These are phyloP conservation scores for Debaryomyces robertsiae DNA, from an alignment of 1,139 yeast species.

Conservation along the genomic window DNA sequence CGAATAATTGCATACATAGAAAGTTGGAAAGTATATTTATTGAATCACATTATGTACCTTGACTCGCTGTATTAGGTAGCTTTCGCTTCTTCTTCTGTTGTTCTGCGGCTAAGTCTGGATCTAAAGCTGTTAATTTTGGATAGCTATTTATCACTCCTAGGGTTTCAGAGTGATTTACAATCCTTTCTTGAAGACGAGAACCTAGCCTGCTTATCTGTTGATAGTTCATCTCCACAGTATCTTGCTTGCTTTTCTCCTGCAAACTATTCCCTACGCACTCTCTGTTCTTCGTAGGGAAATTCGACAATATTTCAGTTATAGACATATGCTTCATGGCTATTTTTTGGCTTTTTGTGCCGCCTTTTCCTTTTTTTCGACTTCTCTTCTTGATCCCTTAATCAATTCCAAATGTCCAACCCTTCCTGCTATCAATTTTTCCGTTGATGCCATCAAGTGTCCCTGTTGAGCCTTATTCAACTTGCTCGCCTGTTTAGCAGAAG, in stretches of 20 bases:
- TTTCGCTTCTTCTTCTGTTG: slow-evolving; percentile 23
- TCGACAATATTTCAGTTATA: slow-evolving; percentile 4
- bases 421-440: slow-evolving; percentile 84
- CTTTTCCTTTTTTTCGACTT: slow-evolving; percentile 61
- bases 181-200: slow-evolving; percentile 1
- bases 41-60: slow-evolving; percentile 4
- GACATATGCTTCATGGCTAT: slow-evolving; percentile 2
- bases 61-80: slow-evolving; percentile 13
- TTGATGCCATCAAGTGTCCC: slow-evolving; percentile 66
- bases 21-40: slow-evolving; percentile 4
- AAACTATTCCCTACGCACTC: neutral
- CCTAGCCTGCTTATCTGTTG: neutral
- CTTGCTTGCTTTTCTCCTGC: neutral
- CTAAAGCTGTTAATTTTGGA: slow-evolving; percentile 35
- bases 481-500: slow-evolving; percentile 45
- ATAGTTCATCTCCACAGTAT: neutral
- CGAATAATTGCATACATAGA: slow-evolving; percentile 5
- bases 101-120: slow-evolving; percentile 31
- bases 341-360: slow-evolving; percentile 23
- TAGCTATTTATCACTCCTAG: slow-evolving; percentile 10
- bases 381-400: slow-evolving; percentile 88
- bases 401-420: slow-evolving; percentile 96
- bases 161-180: neutral
- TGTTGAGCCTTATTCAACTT: slow-evolving; percentile 64
- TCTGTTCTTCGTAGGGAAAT: slow-evolving; percentile 5